These are phyloP conservation scores for Colletotrichum tamarilloi DNA, from an alignment of 2,329 filamentous ascomycete genomes.

Conservation along the genomic window DNA sequence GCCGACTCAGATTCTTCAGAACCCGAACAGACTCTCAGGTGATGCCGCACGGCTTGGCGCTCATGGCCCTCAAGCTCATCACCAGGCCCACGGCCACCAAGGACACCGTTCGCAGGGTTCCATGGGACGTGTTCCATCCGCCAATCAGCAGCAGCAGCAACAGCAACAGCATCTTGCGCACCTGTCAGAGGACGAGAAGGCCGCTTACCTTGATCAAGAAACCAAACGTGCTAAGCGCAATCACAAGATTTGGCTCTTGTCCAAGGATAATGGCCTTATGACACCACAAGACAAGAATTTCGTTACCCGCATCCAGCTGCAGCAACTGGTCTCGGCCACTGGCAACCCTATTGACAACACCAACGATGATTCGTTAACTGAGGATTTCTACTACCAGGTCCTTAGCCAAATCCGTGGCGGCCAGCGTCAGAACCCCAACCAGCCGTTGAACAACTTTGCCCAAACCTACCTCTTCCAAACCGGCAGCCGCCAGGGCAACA, in stretches of 20 bases:
- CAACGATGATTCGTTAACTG: constrained; percentile 82
- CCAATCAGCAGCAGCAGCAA: constrained; percentile 82
- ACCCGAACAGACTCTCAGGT: constrained; percentile 73
- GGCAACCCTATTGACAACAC: constrained; percentile 86
- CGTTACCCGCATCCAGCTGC: constrained; percentile 96
- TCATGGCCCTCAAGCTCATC: constrained; percentile 40
- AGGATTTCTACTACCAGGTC: constrained; percentile 99
- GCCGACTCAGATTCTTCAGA: constrained; percentile 83
- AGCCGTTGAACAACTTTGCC: constrained; percentile 94
- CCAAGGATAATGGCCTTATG: constrained; percentile 96
- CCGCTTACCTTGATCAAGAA: constrained; percentile 87
- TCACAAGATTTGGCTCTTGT: constrained; percentile 95
- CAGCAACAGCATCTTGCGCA: constrained; percentile 73
- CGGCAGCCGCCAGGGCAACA: constrained; percentile 81
- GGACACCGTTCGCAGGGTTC: constrained; percentile 64
- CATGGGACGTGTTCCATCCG: constrained; percentile 67
- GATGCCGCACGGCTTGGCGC: constrained; percentile 53
- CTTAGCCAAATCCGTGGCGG: constrained; percentile 93
- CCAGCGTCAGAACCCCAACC: constrained; percentile 89
- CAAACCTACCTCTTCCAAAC: constrained; percentile 98
- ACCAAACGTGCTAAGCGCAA: constrained; percentile 96
- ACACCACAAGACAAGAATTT: constrained; percentile 99
- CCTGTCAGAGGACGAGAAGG: constrained; percentile 85
- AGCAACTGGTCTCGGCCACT: constrained; percentile 93
- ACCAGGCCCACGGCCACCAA: constrained; percentile 44